Percentiles rank a stretch among this genome's conserved stretches.
Conservation (phyloP, 768 basidiomycete species). For the Panaeolus papilionaceus region DNA sequence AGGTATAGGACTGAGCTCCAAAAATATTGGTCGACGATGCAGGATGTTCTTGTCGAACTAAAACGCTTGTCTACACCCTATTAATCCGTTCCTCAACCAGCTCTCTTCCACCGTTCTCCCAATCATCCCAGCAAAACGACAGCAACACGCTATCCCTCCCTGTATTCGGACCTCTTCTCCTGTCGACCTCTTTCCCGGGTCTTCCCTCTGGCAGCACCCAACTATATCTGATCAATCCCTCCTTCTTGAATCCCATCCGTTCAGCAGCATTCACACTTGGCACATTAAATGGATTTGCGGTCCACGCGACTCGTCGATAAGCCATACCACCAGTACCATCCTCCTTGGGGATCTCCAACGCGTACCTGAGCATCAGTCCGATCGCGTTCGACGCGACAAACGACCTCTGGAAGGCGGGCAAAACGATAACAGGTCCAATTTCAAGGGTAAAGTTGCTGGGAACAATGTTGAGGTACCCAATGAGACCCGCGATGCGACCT, state of each 20-base stretch:
- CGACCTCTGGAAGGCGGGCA: slow-evolving; percentile 52
- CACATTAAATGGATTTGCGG: slow-evolving; percentile 49
- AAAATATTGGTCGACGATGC: slow-evolving; percentile 36
- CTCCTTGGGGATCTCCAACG: slow-evolving; percentile 41
- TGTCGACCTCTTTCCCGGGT: slow-evolving; percentile 31
- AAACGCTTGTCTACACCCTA: neutral
- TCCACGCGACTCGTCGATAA: slow-evolving; percentile 62
- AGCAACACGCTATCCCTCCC: slow-evolving; percentile 46
- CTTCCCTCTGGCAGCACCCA: slow-evolving; percentile 45
- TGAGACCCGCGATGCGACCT: slow-evolving; percentile 52
- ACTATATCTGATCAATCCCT: slow-evolving; percentile 56
- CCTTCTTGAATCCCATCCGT: slow-evolving; percentile 57
- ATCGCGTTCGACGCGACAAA: slow-evolving; percentile 57
- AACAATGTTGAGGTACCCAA: slow-evolving; percentile 47
- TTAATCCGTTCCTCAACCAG: slow-evolving; percentile 1
- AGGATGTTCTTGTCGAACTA: slow-evolving; percentile 27
- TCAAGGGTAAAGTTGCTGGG: slow-evolving; percentile 44
- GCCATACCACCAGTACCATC: slow-evolving; percentile 46
- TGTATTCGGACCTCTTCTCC: slow-evolving; percentile 33
- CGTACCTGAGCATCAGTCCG: slow-evolving; percentile 46
- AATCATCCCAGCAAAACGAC: slow-evolving; percentile 54
- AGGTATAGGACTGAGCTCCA: slow-evolving; percentile 44
- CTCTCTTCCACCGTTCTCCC: slow-evolving; percentile 47
- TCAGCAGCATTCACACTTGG: slow-evolving; percentile 53
- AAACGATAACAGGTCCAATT: slow-evolving; percentile 54